Percentiles rank a stretch among this genome's conserved stretches.
Conservation (phyloP, 2,329 filamentous ascomycete genomes). For the Epichloe gansuensis region DNA sequence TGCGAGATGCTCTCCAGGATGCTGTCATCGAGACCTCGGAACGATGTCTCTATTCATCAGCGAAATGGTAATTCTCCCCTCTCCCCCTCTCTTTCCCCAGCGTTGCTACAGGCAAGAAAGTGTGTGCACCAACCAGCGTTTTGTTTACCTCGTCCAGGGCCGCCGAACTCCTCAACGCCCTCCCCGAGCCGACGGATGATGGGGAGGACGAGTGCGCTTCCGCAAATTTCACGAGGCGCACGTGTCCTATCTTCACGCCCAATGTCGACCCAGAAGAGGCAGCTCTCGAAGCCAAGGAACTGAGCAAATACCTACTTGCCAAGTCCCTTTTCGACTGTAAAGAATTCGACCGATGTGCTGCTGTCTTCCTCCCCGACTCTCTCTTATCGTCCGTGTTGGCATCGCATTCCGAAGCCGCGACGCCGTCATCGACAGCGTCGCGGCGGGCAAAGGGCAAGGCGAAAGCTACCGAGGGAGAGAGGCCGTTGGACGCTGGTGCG, state of each 20-base stretch:
- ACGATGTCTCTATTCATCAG: conserved; percentile 85
- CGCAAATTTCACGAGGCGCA: conserved; percentile 22
- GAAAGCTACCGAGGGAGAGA: conserved; percentile 14
- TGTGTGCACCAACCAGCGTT: too few species aligned
- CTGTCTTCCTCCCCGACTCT: conserved; percentile 76
- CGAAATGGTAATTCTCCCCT: conserved; percentile 62
- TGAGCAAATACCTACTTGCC: conserved; percentile 75
- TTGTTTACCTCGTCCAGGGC: conserved; percentile 46
- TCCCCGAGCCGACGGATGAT: conserved; percentile 46
- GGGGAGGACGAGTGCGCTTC: conserved; percentile 34
- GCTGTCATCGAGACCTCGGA: conserved; percentile 87
- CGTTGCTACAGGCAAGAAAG: not conserved
- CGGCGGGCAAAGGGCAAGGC: conserved; percentile 51
- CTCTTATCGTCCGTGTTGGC: conserved; percentile 55
- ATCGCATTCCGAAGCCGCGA: conserved; percentile 28
- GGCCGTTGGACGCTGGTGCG: conserved; percentile 8
- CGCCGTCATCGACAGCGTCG: conserved; percentile 20
- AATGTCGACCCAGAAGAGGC: conserved; percentile 62
- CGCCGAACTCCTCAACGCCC: conserved; percentile 80
- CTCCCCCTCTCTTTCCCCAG: too few species aligned
- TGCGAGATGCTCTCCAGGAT: conserved; percentile 67
- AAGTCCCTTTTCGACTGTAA: conserved; percentile 93
- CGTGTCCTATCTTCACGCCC: conserved; percentile 36
- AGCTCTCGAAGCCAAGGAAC: conserved; percentile 63
- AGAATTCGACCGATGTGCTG: conserved; percentile 87